These are phyloP conservation scores for Dunaliella primolecta DNA, from an alignment of 139 green algal species.

Conservation along the genomic window DNA sequence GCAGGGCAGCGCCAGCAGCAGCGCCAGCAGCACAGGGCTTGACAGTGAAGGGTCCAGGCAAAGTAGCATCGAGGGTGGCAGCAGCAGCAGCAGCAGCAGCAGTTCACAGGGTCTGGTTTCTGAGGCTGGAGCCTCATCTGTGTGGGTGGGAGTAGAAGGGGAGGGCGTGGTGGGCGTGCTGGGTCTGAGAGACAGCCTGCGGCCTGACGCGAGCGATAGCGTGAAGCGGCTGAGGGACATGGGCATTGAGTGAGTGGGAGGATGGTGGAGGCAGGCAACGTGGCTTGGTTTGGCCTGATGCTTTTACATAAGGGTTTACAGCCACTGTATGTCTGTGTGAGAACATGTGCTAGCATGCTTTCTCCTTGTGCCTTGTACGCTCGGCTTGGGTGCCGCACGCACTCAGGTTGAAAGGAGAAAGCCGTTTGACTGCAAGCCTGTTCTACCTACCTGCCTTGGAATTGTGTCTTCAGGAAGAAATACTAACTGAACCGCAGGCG, in stretches of 20 bases:
- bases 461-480: too few species aligned
- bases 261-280: too few species aligned
- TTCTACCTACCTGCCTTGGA: too few species aligned
- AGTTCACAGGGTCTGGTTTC: constrained; percentile 19
- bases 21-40: neutral
- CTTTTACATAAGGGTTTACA: too few species aligned
- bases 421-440: too few species aligned
- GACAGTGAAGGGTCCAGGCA: neutral
- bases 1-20: neutral
- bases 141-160: constrained; percentile 66
- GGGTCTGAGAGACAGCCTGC: constrained; percentile 62
- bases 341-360: too few species aligned
- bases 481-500: too few species aligned
- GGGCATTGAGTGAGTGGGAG: constrained; percentile 48
- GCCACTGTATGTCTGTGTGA: too few species aligned
- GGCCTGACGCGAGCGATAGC: constrained; percentile 55
- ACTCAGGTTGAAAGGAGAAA: too few species aligned
- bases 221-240: constrained; percentile 54
- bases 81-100: constrained; percentile 17
- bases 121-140: constrained; percentile 22
- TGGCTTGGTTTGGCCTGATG: too few species aligned
- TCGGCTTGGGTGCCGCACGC: too few species aligned
- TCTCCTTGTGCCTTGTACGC: too few species aligned
- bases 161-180: constrained; percentile 64
- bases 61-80: neutral